Conservation (phyloP, 1,284 basidiomycete genomes). For the Fomitopsis pinicola region DNA sequence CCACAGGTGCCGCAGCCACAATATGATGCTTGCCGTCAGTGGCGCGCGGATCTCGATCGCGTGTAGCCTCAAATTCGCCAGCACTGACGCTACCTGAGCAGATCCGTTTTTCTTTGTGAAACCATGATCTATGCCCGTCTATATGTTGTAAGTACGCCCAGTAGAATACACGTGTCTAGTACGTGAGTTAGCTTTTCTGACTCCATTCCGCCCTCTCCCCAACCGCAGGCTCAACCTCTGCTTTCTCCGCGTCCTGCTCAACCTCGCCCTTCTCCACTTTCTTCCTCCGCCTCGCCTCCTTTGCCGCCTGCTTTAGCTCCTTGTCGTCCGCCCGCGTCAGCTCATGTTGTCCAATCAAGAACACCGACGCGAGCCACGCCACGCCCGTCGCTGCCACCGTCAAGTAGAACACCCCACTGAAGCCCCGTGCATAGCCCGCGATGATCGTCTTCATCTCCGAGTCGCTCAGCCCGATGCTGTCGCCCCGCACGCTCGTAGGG, state of each 20-base stretch:
- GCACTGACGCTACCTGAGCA: too few species aligned
- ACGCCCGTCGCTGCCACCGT: slow-evolving; percentile 8
- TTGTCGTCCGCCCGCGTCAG: slow-evolving; percentile 17
- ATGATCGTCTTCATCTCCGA: slow-evolving; percentile 8
- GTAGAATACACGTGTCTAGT: too few species aligned
- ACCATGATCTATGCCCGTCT: too few species aligned
- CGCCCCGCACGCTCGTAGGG: background rate
- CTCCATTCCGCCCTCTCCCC: background rate
- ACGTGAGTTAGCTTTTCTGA: background rate
- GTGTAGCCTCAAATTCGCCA: too few species aligned
- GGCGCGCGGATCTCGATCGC: too few species aligned
- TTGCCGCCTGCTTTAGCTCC: slow-evolving; percentile 12
- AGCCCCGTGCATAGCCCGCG: slow-evolving; percentile 14
- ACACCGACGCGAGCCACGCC: slow-evolving; percentile 11
- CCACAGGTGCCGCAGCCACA: too few species aligned
- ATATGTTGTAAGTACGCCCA: too few species aligned
- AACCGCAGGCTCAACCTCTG: background rate
- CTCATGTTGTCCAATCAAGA: slow-evolving; percentile 17
- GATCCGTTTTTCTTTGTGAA: too few species aligned
- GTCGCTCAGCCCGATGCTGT: background rate
- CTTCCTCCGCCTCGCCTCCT: slow-evolving; percentile 3
- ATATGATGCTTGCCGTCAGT: too few species aligned
- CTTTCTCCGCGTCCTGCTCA: background rate
- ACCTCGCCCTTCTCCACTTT: background rate
- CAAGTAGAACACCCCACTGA: slow-evolving; percentile 16